A percentile compares a stretch with the other conserved stretches of the same genome.
These are phyloP conservation scores for Amanita rimosa DNA, from an alignment of 768 basidiomycete genomes.

Conservation along the genomic window DNA sequence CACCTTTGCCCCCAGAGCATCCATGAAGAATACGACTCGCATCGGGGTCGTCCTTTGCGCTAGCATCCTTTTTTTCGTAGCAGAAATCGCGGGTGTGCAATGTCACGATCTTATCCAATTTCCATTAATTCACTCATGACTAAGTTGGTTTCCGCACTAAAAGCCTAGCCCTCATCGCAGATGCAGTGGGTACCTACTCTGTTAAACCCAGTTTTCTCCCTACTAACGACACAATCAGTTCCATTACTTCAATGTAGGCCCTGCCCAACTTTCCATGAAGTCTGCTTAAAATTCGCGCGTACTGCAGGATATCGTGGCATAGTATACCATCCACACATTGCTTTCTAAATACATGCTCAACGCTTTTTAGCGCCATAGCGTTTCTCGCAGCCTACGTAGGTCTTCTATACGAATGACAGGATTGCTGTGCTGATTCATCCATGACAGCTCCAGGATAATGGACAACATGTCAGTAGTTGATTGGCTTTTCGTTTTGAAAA, in stretches of 20 bases:
- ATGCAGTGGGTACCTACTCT: conserved; percentile 29
- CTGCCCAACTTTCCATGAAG: not conserved
- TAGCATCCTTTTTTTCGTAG: conserved; percentile 35
- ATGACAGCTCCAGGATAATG: conserved; percentile 29
- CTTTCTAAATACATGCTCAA: not conserved
- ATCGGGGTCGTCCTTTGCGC: conserved; percentile 35
- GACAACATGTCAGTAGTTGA: conserved; percentile 26
- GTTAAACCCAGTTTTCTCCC: not conserved
- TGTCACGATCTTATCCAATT: not conserved
- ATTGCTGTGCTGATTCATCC: not conserved
- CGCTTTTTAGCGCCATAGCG: conserved; percentile 26
- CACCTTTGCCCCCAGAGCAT: not conserved
- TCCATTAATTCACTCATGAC: not conserved
- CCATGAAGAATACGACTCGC: conserved; percentile 38
- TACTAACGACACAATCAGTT: conserved; percentile 22
- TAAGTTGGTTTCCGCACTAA: conserved; percentile 44
- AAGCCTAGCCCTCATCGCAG: conserved; percentile 44
- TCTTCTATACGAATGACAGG: conserved; percentile 4
- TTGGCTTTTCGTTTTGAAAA: not conserved
- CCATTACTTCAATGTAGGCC: conserved; percentile 39
- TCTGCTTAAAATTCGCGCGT: not conserved
- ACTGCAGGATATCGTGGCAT: conserved; percentile 33
- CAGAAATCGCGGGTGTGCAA: conserved; percentile 31
- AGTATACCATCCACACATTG: conserved; percentile 16
- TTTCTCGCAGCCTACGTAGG: conserved; percentile 35